phyloP scores from a whole-genome alignment of 345 rosid species.

The Noccaea caerulescens region DNA sequence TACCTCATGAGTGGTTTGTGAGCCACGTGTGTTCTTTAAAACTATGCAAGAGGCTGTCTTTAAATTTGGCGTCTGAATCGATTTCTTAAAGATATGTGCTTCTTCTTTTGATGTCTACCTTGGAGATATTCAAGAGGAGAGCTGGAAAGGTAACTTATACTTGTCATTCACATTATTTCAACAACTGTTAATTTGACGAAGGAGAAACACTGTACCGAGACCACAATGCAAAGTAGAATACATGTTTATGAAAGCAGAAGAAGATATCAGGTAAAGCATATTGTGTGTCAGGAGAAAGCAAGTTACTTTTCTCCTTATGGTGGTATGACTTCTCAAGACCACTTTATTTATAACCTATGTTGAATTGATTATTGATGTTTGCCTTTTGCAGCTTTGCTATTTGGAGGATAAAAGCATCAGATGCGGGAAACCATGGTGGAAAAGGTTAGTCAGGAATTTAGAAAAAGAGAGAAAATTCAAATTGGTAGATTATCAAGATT shows the following conservation, averaged over 20 bases:
- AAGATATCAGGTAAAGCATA: too few relatives aligned
- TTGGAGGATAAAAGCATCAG: background rate
- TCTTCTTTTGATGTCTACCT: too few relatives aligned
- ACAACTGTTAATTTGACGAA: background rate
- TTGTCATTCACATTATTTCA: background rate
- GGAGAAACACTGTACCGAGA: too few relatives aligned
- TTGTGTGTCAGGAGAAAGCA: too few relatives aligned
- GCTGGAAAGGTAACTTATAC: background rate
- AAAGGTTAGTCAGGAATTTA: background rate
- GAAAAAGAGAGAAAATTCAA: background rate
- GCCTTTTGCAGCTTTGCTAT: conserved; percentile 20
- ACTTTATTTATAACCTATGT: background rate
- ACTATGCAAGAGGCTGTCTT: background rate
- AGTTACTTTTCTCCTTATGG: background rate
- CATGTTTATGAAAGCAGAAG: too few relatives aligned
- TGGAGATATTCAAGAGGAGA: too few relatives aligned
- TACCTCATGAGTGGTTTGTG: background rate
- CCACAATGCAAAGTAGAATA: too few relatives aligned
- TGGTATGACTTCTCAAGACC: background rate
- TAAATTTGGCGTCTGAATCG: too few relatives aligned
- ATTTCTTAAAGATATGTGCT: too few relatives aligned
- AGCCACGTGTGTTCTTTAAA: background rate
- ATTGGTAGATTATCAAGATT: conserved; percentile 5
- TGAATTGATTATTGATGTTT: conserved; percentile 1
- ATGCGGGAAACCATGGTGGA: background rate